Base-by-base conservation (phyloP, 164 flowering plant species). In the Berberis vulgaris region DNA sequence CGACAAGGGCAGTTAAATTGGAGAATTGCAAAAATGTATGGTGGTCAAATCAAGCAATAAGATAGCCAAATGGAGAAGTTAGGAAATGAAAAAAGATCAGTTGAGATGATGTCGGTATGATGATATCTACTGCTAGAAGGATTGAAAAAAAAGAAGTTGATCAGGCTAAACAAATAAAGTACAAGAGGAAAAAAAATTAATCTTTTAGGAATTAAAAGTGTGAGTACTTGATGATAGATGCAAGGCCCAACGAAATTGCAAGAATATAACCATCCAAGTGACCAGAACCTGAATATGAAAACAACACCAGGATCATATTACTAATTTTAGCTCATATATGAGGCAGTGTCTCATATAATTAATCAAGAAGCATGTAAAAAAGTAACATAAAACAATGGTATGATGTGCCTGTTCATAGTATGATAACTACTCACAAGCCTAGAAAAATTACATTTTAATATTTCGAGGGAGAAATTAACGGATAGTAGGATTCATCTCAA, bases 191-290 rank as follows among this genome's bases (percentile, higher is more conserved):
- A 7, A n/a, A n/a, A 54, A n/a, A 5, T 50, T 3, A 50, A 9
- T 56, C 59, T 56, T 26, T 2, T 1, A 1, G 39, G 39, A 56
- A 26, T 1, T 2, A 56, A 38, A 56, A 26, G 10, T 38, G 43
- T 26, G 42, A 56, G 79, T 87, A 88, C 98, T 91, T 91, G 46
- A 86, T 50, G 49, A 84, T 62, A 49, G 94, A 84, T 41, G 80
- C 64, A 62, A 86, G 79, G 67, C 98, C 98, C 79, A 91, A 77
- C 12, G 85, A 77, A 42, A 80, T 61, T 50, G 94, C 96, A 71
- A 88, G 75, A 55, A 80, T 55, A 73, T 73, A 86, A 68, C 96
- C 98, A 71, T 82, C 85, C 66, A 67, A 61, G 65, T 69, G 42
- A 64, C 77, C 81, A 45, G 90, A 77, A 75, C 89, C 96, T 91